Evolutionary conservation across 345 rosid species (phyloP).

Genomic region (Eucalyptus sideroxylon): DNA sequence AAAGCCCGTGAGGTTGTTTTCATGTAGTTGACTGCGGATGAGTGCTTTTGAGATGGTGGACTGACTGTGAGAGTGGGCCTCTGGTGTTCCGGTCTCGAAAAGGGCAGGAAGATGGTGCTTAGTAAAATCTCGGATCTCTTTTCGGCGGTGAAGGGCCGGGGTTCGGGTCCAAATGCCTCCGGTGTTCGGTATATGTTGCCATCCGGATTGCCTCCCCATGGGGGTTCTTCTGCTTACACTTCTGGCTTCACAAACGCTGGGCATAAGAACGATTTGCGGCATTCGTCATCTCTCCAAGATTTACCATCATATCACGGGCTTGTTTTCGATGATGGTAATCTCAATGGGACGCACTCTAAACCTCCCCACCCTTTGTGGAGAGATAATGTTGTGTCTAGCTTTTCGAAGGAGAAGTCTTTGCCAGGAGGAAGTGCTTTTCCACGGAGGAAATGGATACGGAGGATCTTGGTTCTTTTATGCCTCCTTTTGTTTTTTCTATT

Average conservation of each 20-base stretch:
- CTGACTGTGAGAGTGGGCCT: not conserved
- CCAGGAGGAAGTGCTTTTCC: conserved; percentile 25
- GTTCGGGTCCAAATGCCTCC: conserved; percentile 23
- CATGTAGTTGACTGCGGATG: not conserved
- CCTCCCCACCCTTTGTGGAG: conserved; percentile 24
- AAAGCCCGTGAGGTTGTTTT: not conserved
- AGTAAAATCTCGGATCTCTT: conserved; percentile 41
- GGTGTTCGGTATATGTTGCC: conserved; percentile 24
- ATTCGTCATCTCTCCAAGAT: conserved; percentile 86
- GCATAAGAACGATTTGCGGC: conserved; percentile 46
- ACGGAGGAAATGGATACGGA: conserved; percentile 52
- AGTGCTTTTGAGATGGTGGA: not conserved
- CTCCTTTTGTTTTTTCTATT: conserved; percentile 43
- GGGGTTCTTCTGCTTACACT: conserved; percentile 15
- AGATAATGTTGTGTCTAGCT: conserved; percentile 52
- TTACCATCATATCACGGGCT: conserved; percentile 42
- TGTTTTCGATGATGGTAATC: conserved; percentile 46
- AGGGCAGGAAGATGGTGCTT: conserved; percentile 40
- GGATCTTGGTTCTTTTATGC: conserved; percentile 36
- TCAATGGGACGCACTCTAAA: conserved; percentile 3
- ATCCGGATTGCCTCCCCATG: conserved; percentile 27
- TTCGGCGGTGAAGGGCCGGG: conserved; percentile 19
- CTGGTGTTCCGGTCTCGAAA: not conserved
- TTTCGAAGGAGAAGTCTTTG: conserved; percentile 73
- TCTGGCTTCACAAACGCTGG: conserved; percentile 24